Percentiles rank a stretch among this genome's conserved stretches.
phyloP scores from a whole-genome alignment of 1,139 yeast species.

The Lodderomyces theae region DNA sequence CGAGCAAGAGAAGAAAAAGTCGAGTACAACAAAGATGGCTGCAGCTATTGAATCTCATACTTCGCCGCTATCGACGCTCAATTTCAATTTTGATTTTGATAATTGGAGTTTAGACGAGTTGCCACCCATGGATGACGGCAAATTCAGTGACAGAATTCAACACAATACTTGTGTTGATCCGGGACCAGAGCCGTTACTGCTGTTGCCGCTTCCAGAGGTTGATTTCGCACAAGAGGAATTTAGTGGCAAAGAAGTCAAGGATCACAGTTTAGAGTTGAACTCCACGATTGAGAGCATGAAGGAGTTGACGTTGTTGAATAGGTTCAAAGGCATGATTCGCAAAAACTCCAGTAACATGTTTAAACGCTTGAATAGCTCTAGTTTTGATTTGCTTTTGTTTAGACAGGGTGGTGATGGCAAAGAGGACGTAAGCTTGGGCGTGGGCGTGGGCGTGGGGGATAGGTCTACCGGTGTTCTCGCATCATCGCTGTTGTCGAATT shows the following conservation, averaged over 20 bases:
- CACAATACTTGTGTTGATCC: not conserved
- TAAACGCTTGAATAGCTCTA: conserved; percentile 1
- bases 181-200: not conserved
- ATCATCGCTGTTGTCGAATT: not conserved
- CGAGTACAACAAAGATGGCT: not conserved
- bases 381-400: conserved; percentile 3
- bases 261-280: conserved; percentile 1
- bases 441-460: conserved; percentile 1
- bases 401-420: not conserved
- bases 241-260: not conserved
- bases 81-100: conserved; percentile 10
- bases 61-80: not conserved
- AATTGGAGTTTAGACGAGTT: conserved; percentile 9
- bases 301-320: conserved; percentile 12
- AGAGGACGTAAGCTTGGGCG: too few relatives aligned
- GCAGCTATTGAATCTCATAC: not conserved
- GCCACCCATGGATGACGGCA: not conserved
- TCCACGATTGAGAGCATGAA: conserved; percentile 9
- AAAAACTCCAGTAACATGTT: conserved; percentile 6
- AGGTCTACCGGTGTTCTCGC: not conserved
- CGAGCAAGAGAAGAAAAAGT: conserved; percentile 1
- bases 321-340: conserved; percentile 9
- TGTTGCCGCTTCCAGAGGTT: not conserved
- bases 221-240: not conserved
- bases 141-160: not conserved